Conservation (phyloP, 768 basidiomycete genomes). For the Filobasidium wieringae region DNA sequence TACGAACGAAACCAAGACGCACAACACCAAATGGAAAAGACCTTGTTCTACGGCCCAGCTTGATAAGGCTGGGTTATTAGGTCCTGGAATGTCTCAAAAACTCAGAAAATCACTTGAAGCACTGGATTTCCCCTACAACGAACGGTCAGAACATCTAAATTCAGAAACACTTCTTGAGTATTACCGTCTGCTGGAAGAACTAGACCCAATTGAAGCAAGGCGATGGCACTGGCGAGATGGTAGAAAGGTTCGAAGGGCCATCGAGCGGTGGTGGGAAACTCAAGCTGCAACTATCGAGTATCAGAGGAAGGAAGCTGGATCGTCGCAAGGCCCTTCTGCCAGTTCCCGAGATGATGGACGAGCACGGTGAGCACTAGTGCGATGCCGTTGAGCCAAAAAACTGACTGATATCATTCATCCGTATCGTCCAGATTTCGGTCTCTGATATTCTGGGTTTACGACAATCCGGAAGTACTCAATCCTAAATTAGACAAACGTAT, state of each 20-base stretch:
- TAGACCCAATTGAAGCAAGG: conserved; percentile 63
- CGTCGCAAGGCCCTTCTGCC: not conserved
- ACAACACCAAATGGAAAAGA: conserved; percentile 4
- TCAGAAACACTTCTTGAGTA: conserved; percentile 47
- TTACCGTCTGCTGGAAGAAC: conserved; percentile 51
- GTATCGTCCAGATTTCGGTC: conserved; percentile 38
- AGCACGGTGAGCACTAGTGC: conserved; percentile 13
- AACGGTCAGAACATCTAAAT: no score
- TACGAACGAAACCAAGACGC: not conserved
- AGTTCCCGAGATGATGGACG: conserved; percentile 13
- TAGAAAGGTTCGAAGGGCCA: conserved; percentile 69
- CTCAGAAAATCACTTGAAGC: no score
- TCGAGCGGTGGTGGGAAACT: conserved; percentile 64
- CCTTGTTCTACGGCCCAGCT: not conserved
- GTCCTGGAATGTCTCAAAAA: not conserved
- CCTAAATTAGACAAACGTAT: conserved; percentile 65
- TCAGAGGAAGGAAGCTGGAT: conserved; percentile 12
- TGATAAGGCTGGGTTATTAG: not conserved
- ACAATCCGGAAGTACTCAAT: conserved; percentile 53
- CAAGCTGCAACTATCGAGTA: conserved; percentile 39
- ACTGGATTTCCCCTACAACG: no score
- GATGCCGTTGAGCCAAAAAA: not conserved
- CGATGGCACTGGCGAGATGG: conserved; percentile 97
- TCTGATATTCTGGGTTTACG: conserved; percentile 82
- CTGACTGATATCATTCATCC: not conserved